These are phyloP conservation scores for Candolleomyces efflorescens DNA, from an alignment of 768 basidiomycete species.

Conservation along the genomic window DNA sequence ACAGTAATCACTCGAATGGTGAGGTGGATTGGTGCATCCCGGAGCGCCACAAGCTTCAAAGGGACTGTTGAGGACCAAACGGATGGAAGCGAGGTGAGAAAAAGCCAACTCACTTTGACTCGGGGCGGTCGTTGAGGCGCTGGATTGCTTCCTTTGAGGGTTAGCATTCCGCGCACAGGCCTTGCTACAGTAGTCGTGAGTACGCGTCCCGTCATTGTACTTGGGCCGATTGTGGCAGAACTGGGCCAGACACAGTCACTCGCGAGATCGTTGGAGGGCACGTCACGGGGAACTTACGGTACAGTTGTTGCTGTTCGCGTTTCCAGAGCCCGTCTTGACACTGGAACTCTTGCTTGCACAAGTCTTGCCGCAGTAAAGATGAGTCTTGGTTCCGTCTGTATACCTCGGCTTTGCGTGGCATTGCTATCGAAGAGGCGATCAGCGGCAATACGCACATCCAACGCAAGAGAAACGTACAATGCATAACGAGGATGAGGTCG, in stretches of 20 bases:
- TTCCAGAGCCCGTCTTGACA: constrained; percentile 18
- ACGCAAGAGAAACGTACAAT: constrained; percentile 35
- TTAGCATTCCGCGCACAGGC: constrained; percentile 52
- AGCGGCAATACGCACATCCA: constrained; percentile 4
- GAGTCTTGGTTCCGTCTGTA: constrained; percentile 50
- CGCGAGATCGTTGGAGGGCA: background rate
- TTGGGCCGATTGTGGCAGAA: constrained; percentile 59
- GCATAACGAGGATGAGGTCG: constrained; percentile 34
- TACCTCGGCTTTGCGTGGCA: constrained; percentile 56
- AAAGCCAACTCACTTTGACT: constrained; percentile 14
- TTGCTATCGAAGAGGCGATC: constrained; percentile 27
- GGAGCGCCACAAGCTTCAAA: constrained; percentile 41
- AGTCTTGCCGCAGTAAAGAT: constrained; percentile 56
- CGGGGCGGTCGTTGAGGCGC: constrained; percentile 8
- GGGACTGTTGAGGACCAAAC: background rate
- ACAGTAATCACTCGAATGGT: constrained; percentile 42
- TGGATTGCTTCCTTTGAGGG: constrained; percentile 22
- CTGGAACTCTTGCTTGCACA: constrained; percentile 42
- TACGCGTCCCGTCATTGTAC: constrained; percentile 51
- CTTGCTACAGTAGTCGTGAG: constrained; percentile 61
- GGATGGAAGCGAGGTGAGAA: background rate
- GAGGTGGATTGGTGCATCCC: constrained; percentile 41
- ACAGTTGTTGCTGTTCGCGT: constrained; percentile 36
- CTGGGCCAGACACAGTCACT: constrained; percentile 23
- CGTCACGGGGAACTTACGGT: constrained; percentile 33